Evolutionary conservation across 805 yeast species (phyloP).

Genomic region (Pichia cabralensis): DNA sequence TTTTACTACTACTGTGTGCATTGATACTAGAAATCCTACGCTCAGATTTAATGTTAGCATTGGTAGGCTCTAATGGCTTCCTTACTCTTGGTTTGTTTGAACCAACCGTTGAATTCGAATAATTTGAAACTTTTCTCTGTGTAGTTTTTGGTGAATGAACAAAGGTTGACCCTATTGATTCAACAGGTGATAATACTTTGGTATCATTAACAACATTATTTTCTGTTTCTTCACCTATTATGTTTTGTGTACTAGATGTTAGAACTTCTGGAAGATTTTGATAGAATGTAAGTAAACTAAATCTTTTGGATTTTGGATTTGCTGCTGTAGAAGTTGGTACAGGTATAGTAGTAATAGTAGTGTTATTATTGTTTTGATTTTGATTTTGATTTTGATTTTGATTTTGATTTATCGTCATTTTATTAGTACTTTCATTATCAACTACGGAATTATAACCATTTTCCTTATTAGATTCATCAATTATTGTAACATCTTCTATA

Average conservation of each 20-base stretch:
- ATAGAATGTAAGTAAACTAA: slow-evolving; percentile 26
- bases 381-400: not conserved
- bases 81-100: not conserved
- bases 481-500: no score
- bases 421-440: no score
- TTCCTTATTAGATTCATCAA: slow-evolving; percentile 3
- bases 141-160: not conserved
- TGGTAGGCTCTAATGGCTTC: slow-evolving; percentile 13
- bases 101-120: not conserved
- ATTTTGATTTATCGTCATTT: no score
- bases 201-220: slow-evolving; percentile 1
- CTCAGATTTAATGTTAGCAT: slow-evolving; percentile 6
- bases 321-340: slow-evolving; percentile 3
- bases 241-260: slow-evolving; percentile 5
- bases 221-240: no score
- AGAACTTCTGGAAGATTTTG: slow-evolving; percentile 11
- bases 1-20: not conserved
- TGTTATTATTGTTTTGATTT: not conserved
- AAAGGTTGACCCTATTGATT: not conserved
- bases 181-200: not conserved
- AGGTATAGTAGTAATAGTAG: not conserved
- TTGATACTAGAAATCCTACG: slow-evolving; percentile 3
- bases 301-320: slow-evolving; percentile 22
- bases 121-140: slow-evolving; percentile 1
- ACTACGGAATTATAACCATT: not conserved